These are phyloP conservation scores for Nematocida homosporus DNA, from an alignment of 371 early-diverging fungal genomes.

Conservation along the genomic window DNA sequence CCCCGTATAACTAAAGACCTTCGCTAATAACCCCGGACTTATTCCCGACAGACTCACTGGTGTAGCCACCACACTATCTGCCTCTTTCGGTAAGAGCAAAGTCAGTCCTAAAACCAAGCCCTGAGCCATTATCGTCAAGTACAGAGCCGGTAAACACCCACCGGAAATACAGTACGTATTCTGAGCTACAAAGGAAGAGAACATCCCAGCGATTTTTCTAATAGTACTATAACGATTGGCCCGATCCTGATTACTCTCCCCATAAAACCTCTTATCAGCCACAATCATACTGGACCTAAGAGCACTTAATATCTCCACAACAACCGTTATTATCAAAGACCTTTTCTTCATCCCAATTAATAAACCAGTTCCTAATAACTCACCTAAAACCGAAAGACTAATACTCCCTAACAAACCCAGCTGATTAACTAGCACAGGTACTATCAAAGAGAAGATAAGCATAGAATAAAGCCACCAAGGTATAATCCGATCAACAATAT, in stretches of 20 bases:
- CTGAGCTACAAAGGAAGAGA: slow-evolving; percentile 61
- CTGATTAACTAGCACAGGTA: slow-evolving; percentile 45
- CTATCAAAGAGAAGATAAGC: slow-evolving; percentile 50
- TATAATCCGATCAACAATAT: slow-evolving; percentile 58
- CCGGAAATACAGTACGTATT: slow-evolving; percentile 56
- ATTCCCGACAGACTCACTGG: neutral
- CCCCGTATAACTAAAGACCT: slow-evolving; percentile 45
- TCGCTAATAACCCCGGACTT: neutral
- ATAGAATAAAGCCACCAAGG: slow-evolving; percentile 58
- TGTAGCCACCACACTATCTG: neutral
- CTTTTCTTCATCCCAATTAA: slow-evolving; percentile 50
- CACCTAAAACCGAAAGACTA: slow-evolving; percentile 50
- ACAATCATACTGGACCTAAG: slow-evolving; percentile 53
- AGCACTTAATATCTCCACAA: slow-evolving; percentile 47
- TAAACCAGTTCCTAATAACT: slow-evolving; percentile 49
- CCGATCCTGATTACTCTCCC: slow-evolving; percentile 29
- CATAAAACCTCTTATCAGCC: slow-evolving; percentile 35
- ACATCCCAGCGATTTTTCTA: slow-evolving; percentile 49
- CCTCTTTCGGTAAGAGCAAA: slow-evolving; percentile 17
- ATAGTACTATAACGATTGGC: slow-evolving; percentile 36
- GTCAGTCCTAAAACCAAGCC: slow-evolving; percentile 17
- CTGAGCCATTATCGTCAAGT: slow-evolving; percentile 46
- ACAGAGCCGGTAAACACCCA: slow-evolving; percentile 20
- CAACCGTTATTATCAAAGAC: slow-evolving; percentile 19
- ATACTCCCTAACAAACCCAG: slow-evolving; percentile 50